Evolutionary conservation across 2,329 filamentous ascomycete species (phyloP), one percentile per base, ranked within the genome.

Genomic region (Fusarium cicatricum): DNA sequence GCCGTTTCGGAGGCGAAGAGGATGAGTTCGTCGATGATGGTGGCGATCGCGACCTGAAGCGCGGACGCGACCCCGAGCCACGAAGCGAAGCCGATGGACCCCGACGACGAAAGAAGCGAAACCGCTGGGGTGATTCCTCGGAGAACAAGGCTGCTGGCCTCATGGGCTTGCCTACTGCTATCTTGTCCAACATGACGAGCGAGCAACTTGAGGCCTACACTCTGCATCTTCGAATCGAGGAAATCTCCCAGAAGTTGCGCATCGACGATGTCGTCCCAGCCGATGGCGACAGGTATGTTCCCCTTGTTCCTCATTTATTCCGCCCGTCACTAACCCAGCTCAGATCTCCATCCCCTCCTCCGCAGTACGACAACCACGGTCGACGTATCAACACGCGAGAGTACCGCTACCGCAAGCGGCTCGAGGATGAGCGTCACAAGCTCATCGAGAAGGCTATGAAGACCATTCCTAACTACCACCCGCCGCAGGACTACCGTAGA

Each of bases 391-490:
- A 99, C 79, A 99, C 96, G 54, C 88, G 96, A 78, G 96, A 99
- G 81, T 97, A 94, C 80, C 92, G 95, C 71, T 99, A 99, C 80
- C 90, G 94, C 75, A 99, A 98, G 85, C 89, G 90, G 63, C 90
- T 99, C 63, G 95, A 99, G 80, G 95, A 99, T 75, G 95, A 99
- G 80, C 93, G 95, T 66, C 95, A 99, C 81, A 98, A 98, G 78
- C 85, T 98, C 70, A 91, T 99, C 74, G 95, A 99, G 75, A 97
- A 96, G 83, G 95, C 95, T 70, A 97, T 98, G 91, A 98, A 98
- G 83, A 92, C 91, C 73, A 98, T 99, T 77, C 94, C 95, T 81
- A 97, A 97, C 86, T 99, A 99, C 77, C 92, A 98, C 75, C 95
- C 95, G 71, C 95, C 95, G 55, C 91, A 94, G 84, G 95, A 99